Evolutionary conservation across 2,329 filamentous ascomycete species (phyloP).

Genomic region (Epichloe brachyelytri): DNA sequence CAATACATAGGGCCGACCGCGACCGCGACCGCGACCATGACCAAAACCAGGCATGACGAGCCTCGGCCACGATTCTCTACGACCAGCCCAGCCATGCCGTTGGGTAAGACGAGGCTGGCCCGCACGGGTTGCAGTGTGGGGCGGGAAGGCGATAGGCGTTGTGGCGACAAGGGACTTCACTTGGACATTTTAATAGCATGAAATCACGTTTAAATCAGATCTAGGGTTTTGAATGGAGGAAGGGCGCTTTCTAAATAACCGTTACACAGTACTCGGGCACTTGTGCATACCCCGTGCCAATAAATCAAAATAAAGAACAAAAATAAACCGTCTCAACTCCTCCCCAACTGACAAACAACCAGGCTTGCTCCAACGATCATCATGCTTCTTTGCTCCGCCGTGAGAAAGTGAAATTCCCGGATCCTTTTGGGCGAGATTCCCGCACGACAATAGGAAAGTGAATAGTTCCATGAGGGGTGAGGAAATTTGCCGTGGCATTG

Average conservation of each 20-base stretch:
- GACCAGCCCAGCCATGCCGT: not conserved
- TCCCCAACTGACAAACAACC: not conserved
- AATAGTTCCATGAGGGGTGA: not conserved
- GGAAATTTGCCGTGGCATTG: not conserved
- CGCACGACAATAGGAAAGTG: not conserved
- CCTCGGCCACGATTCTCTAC: not conserved
- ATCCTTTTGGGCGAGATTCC: not conserved
- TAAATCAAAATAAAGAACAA: not conserved
- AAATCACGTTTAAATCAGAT: constrained; percentile 16
- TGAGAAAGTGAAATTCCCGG: not conserved
- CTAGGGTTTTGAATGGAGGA: constrained; percentile 21
- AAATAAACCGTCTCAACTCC: not conserved
- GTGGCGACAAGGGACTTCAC: not conserved
- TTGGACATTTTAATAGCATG: constrained; percentile 5
- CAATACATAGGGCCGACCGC: not conserved
- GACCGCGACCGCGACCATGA: no score
- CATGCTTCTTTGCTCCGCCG: not conserved
- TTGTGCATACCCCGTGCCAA: constrained; percentile 1
- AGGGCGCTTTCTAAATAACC: constrained; percentile 20
- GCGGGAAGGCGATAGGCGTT: constrained; percentile 1
- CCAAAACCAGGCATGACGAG: not conserved
- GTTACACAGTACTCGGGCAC: constrained; percentile 3
- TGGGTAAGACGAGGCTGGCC: not conserved
- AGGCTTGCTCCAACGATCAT: not conserved
- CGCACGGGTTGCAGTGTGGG: not conserved